These are phyloP conservation scores for Candida incommunis DNA, from an alignment of 805 yeast species.

Conservation along the genomic window DNA sequence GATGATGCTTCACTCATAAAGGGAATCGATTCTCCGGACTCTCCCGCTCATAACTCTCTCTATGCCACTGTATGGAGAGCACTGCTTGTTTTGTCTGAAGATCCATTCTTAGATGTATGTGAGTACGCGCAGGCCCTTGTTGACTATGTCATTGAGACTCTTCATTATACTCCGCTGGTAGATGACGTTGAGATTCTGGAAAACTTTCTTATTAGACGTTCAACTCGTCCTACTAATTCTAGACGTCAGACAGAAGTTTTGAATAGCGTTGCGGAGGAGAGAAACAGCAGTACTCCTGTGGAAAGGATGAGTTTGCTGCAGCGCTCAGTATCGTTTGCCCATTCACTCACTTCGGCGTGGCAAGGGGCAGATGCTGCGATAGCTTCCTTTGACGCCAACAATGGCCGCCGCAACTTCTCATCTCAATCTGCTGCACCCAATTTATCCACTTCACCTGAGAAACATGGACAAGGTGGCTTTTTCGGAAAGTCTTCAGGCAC, in stretches of 20 bases:
- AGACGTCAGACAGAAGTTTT: slow-evolving; percentile 1
- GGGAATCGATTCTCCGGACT: slow-evolving; percentile 47
- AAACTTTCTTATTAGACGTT: slow-evolving; percentile 3
- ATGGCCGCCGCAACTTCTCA: not conserved
- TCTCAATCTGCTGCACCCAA: not conserved
- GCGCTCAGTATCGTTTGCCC: slow-evolving; percentile 16
- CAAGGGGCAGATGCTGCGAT: not conserved
- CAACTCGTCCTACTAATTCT: not conserved
- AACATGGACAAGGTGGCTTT: not conserved
- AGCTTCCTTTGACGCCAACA: not conserved
- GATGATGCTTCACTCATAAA: slow-evolving; percentile 53
- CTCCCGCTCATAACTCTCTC: slow-evolving; percentile 78
- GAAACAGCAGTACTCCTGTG: not conserved
- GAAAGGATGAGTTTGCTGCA: slow-evolving; percentile 7
- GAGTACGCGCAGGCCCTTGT: slow-evolving; percentile 58
- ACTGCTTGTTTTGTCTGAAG: slow-evolving; percentile 63
- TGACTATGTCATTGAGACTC: slow-evolving; percentile 51
- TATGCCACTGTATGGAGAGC: slow-evolving; percentile 84
- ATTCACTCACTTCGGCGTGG: slow-evolving; percentile 6
- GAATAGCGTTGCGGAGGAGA: slow-evolving; percentile 1
- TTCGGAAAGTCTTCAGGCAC: not conserved
- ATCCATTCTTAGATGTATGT: slow-evolving; percentile 74
- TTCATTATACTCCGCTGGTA: slow-evolving; percentile 53
- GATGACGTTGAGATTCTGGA: slow-evolving; percentile 39
- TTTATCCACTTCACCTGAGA: not conserved